Evolutionary conservation across 257 asterid genomes (phyloP).

Genomic region (Linderniella brevidens): DNA sequence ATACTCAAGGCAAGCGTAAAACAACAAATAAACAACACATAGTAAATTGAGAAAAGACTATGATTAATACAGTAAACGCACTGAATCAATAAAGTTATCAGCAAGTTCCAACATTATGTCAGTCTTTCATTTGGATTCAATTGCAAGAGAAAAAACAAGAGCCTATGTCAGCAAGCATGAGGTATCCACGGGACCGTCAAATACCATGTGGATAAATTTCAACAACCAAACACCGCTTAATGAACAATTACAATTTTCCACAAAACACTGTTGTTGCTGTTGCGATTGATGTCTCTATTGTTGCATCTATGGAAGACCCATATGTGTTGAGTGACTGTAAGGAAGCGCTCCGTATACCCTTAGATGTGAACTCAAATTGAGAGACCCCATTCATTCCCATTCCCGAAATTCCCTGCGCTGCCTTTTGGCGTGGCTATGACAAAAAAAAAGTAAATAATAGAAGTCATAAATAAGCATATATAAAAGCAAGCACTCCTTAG

Average conservation of each 20-base stretch:
- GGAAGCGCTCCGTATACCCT: constrained; percentile 49
- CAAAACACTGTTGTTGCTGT: constrained; percentile 15
- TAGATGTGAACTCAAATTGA: constrained; percentile 51
- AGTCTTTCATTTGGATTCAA: constrained; percentile 44
- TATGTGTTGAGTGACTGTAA: constrained; percentile 47
- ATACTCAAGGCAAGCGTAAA: neutral
- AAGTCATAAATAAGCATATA: neutral
- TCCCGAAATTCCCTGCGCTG: constrained; percentile 58
- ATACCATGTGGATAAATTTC: neutral
- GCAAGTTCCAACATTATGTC: constrained; percentile 64
- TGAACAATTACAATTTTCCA: constrained; percentile 9
- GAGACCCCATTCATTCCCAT: constrained; percentile 61
- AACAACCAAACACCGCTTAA: no score
- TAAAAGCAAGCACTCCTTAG: no score
- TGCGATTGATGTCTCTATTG: constrained; percentile 37
- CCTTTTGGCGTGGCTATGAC: constrained; percentile 77
- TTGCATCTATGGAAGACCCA: constrained; percentile 39
- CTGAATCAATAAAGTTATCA: constrained; percentile 77
- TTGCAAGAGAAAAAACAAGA: constrained; percentile 26
- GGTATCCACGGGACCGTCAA: constrained; percentile 7
- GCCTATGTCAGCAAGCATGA: constrained; percentile 8
- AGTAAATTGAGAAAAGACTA: neutral
- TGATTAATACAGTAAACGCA: constrained; percentile 20
- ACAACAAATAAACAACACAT: neutral
- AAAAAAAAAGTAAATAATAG: neutral